Conservation (phyloP, 768 basidiomycete genomes). For the Lactarius hengduanensis region DNA sequence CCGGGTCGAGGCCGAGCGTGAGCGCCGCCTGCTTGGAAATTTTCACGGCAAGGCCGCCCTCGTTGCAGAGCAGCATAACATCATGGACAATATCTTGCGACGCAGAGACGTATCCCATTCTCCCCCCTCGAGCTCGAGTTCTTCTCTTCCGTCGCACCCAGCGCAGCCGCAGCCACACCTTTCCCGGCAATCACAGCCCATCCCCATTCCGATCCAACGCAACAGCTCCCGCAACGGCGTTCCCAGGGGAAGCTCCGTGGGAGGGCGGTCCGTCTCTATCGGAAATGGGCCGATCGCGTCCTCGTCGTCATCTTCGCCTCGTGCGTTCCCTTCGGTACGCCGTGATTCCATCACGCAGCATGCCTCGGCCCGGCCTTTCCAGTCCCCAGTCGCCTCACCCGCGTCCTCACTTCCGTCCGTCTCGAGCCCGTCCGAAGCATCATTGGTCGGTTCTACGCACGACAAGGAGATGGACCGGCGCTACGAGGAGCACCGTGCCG, state of each 20-base stretch:
- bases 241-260: background rate
- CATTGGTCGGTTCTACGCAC: slow-evolving; percentile 1
- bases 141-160: background rate
- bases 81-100: slow-evolving; percentile 19
- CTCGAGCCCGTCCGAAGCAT: slow-evolving; percentile 12
- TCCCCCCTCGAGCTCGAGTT: background rate
- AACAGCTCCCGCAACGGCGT: slow-evolving; percentile 14
- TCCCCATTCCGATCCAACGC: slow-evolving; percentile 22
- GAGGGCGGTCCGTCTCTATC: slow-evolving; percentile 9
- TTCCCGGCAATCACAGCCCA: slow-evolving; percentile 18
- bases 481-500: slow-evolving; percentile 13
- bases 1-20: slow-evolving; percentile 24
- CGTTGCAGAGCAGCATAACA: slow-evolving; percentile 22
- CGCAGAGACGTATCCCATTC: background rate
- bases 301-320: slow-evolving; percentile 11
- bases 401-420: slow-evolving; percentile 15
- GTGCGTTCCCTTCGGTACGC: slow-evolving; percentile 14
- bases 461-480: slow-evolving; percentile 2
- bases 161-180: background rate
- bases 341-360: slow-evolving; percentile 15
- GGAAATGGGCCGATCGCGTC: slow-evolving; percentile 3
- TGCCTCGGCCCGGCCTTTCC: slow-evolving; percentile 4
- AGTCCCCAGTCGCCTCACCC: slow-evolving; percentile 9
- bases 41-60: slow-evolving; percentile 25
- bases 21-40: slow-evolving; percentile 20